These are phyloP conservation scores for Suillus spraguei DNA, from an alignment of 768 basidiomycete genomes.

Conservation along the genomic window DNA sequence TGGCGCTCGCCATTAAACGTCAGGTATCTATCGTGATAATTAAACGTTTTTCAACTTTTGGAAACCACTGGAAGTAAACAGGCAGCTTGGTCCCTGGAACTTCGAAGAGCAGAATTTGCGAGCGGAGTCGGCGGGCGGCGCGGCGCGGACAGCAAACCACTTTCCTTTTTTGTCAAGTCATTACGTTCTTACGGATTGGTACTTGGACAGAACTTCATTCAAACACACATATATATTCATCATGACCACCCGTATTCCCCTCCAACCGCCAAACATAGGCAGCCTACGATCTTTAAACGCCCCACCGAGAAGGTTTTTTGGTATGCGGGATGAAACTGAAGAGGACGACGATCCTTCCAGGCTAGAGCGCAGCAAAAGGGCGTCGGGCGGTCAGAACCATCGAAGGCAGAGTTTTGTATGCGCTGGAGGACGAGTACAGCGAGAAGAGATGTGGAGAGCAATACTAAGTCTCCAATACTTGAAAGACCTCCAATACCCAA, in stretches of 20 bases:
- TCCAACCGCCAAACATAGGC: background rate
- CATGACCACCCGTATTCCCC: constrained; percentile 1
- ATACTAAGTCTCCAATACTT: constrained; percentile 32
- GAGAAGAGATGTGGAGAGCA: constrained; percentile 31
- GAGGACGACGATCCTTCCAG: constrained; percentile 25
- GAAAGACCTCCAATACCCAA: constrained; percentile 77
- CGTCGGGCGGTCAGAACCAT: constrained; percentile 46
- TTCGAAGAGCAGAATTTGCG: background rate
- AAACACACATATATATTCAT: constrained; percentile 1
- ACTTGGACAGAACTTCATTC: background rate
- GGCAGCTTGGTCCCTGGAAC: background rate
- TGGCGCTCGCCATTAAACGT: background rate
- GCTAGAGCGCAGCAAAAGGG: constrained; percentile 38
- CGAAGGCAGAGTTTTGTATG: constrained; percentile 43
- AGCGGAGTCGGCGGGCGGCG: background rate
- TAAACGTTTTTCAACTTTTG: background rate
- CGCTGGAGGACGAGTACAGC: constrained; percentile 28
- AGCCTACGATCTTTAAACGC: background rate
- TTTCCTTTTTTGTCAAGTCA: constrained; percentile 1
- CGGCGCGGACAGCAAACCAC: background rate
- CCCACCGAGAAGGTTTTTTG: constrained; percentile 44
- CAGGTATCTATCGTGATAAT: background rate
- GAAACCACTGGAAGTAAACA: background rate
- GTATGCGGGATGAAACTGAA: constrained; percentile 42
- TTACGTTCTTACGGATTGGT: background rate